Percentiles rank a stretch among this genome's conserved stretches.
phyloP scores from a whole-genome alignment of 2,329 filamentous ascomycete genomes.

The Epichloe brachyelytri region DNA sequence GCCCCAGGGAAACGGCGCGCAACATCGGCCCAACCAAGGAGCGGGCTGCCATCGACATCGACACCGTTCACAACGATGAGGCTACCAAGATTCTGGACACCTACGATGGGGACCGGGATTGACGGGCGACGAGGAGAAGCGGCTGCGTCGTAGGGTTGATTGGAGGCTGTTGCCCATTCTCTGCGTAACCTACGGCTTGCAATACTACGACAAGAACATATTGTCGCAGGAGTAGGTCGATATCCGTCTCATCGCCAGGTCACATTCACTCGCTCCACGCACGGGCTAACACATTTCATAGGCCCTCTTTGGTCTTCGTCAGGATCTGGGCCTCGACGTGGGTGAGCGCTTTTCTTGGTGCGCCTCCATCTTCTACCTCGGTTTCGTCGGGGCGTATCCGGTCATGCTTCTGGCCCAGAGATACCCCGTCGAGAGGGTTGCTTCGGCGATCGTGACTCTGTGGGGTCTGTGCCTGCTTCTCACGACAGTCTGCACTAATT shows the following conservation, averaged over 20 bases:
- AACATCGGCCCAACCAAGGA: not conserved
- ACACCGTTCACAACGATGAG: not conserved
- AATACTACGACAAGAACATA: conserved; percentile 9
- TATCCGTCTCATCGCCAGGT: not conserved
- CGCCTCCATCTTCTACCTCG: conserved; percentile 35
- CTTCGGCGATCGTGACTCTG: conserved; percentile 10
- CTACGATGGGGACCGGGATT: not conserved
- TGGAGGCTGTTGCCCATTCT: conserved; percentile 22
- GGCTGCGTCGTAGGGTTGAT: not conserved
- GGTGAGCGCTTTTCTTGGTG: conserved; percentile 5
- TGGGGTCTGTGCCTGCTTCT: conserved; percentile 25
- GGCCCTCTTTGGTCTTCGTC: conserved; percentile 5
- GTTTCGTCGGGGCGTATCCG: conserved; percentile 24
- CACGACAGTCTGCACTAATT: conserved; percentile 23
- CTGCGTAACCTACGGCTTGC: conserved; percentile 6
- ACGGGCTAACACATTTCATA: not conserved
- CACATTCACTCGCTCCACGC: not conserved
- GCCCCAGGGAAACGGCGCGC: not conserved
- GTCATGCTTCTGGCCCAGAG: conserved; percentile 19
- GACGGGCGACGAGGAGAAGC: not conserved
- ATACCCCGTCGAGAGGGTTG: conserved; percentile 17
- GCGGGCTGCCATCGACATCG: not conserved
- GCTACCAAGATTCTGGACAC: not conserved
- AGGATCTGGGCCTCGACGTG: conserved; percentile 3
- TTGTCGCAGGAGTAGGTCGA: conserved; percentile 4